Base-by-base conservation (phyloP, 2,329 filamentous ascomycete species). In the Xylaria sp. region DNA sequence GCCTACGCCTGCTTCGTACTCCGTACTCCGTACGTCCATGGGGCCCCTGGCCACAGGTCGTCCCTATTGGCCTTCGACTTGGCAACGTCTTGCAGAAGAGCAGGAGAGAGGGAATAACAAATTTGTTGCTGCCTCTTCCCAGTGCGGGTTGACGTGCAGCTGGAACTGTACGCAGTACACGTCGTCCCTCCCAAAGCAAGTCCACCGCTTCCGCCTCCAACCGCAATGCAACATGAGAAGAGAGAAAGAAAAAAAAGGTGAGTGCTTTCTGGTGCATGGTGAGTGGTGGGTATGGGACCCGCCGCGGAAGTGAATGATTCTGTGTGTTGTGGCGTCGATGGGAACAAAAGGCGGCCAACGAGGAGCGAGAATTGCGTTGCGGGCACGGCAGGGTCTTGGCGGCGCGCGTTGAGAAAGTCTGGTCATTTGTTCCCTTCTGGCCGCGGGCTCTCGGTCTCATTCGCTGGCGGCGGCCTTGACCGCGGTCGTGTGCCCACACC, bases 401-500 rank as follows among this genome's bases (percentile, higher is more conserved):
- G 37, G 18, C 23, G 54, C 63, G 42, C 57, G 59, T 47, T 10
- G 37, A 42, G 37, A 42, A 10, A 60, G 19, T 61, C 63, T 54
- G 46, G 63, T 58, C 56, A 57, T 11, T 55, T 57, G 55, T 30
- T 48, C 23, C 23, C 51, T 37, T 44, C 55, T 51, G 48, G 46
- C 37, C 37, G n/a, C 49, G 5, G 19, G 13, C 42, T 48, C 48
- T 16, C 54, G 35, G 51, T 52, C 37, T 61, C 48, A 57, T 60
- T 63, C 55, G 56, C 55, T 56, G 18, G 52, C 39, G 55, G 48
- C 57, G 64, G 62, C 23, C 23, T 30, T 30, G 23, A 30, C 64
- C 61, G 46, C 58, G 46, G 59, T 65, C 60, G 55, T 50, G 57
- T 66, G 62, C 58, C 63, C 62, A 58, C 58, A 30, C 23, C 23